Evolutionary conservation across 2,329 filamentous ascomycete genomes (phyloP).

Genomic region (Stemphylium lycopersici): DNA sequence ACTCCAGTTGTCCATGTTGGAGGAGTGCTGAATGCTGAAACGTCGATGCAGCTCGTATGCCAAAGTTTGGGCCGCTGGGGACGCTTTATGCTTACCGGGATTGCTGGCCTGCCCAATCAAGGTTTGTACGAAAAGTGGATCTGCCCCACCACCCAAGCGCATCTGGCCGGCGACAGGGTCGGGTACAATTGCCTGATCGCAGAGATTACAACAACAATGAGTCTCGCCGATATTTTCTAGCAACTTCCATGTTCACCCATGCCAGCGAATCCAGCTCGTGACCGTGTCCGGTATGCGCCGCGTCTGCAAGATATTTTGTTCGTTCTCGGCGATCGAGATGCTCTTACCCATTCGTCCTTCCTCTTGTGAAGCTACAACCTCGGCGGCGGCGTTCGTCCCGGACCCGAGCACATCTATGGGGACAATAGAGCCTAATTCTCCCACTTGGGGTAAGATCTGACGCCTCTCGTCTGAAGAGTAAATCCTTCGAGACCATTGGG

Average conservation of each 20-base stretch:
- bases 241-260: conserved; percentile 1
- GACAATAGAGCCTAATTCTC: background rate
- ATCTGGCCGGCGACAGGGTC: background rate
- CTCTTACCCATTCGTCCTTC: too few relatives aligned
- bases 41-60: background rate
- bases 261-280: background rate
- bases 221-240: background rate
- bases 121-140: too few relatives aligned
- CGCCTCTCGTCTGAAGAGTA: background rate
- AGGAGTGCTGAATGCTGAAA: conserved; percentile 3
- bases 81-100: background rate
- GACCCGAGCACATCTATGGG: background rate
- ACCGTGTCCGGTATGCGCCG: background rate
- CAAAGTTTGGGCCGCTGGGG: conserved; percentile 1
- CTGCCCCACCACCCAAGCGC: background rate
- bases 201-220: background rate
- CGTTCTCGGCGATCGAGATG: too few relatives aligned
- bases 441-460: background rate
- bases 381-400: background rate
- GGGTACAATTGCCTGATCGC: background rate
- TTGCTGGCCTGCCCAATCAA: conserved; percentile 5
- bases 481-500: too few relatives aligned
- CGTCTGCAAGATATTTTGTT: background rate
- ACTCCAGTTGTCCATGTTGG: conserved; percentile 3
- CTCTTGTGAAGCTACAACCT: background rate